A percentile compares a stretch with the other conserved stretches of the same genome.
Evolutionary conservation across 352 stramenopile species (phyloP).

Genomic region (Pythium aquatile): DNA sequence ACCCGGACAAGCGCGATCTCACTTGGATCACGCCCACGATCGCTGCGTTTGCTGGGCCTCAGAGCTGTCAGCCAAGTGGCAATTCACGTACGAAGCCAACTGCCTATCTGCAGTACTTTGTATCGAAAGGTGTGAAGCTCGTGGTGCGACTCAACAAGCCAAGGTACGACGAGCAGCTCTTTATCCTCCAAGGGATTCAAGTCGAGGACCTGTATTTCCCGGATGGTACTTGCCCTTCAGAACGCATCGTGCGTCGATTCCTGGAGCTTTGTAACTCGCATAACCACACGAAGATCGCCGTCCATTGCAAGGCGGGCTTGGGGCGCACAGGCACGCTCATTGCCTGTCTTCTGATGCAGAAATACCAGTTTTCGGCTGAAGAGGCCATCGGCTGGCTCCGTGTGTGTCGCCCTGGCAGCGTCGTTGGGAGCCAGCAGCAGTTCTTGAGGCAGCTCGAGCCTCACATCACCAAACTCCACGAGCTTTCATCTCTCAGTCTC

Average conservation of each 20-base stretch:
- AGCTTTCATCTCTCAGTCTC: neutral
- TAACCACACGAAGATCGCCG: slow-evolving; percentile 71
- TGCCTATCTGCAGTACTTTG: slow-evolving; percentile 40
- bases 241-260: slow-evolving; percentile 71
- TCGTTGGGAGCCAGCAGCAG: slow-evolving; percentile 94
- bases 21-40: slow-evolving; percentile 35
- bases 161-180: slow-evolving; percentile 88
- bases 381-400: slow-evolving; percentile 93
- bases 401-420: slow-evolving; percentile 89
- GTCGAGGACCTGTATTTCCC: slow-evolving; percentile 92
- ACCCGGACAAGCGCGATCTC: slow-evolving; percentile 23
- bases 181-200: slow-evolving; percentile 79
- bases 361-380: slow-evolving; percentile 87
- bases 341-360: slow-evolving; percentile 94
- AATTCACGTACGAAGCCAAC: slow-evolving; percentile 58
- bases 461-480: neutral
- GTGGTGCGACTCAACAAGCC: slow-evolving; percentile 94
- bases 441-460: slow-evolving; percentile 82
- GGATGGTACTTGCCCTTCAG: slow-evolving; percentile 87
- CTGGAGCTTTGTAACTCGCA: slow-evolving; percentile 56
- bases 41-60: slow-evolving; percentile 32
- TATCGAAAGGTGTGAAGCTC: slow-evolving; percentile 28
- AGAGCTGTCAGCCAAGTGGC: slow-evolving; percentile 51
- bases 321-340: slow-evolving; percentile 94
- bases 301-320: slow-evolving; percentile 96